Evolutionary conservation across 768 basidiomycete genomes (phyloP).

Genomic region (Pulveroboletus sp.): DNA sequence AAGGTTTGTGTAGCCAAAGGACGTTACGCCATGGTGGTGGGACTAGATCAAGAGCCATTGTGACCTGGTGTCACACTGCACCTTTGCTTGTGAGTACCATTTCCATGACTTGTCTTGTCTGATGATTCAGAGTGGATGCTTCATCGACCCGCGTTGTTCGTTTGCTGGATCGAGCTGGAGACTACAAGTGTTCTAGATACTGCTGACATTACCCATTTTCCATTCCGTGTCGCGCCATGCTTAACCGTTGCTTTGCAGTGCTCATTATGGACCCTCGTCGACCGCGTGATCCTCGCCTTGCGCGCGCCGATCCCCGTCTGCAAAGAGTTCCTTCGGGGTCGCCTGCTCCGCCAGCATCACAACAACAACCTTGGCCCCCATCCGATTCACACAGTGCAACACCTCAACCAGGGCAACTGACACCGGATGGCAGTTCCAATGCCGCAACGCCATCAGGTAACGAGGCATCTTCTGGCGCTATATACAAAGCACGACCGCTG

Average conservation of each 20-base stretch:
- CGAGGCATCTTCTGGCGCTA: conserved; percentile 14
- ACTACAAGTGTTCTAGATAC: conserved; percentile 89
- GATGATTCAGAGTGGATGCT: conserved; percentile 98
- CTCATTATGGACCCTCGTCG: conserved; percentile 76
- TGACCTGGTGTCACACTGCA: conserved; percentile 17
- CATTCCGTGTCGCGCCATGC: conserved; percentile 11
- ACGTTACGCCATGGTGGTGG: conserved; percentile 10
- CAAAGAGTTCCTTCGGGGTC: conserved; percentile 46
- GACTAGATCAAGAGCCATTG: not conserved
- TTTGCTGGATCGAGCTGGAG: conserved; percentile 67
- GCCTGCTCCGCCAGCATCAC: conserved; percentile 29
- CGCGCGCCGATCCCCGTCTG: conserved; percentile 64
- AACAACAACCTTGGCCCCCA: conserved; percentile 26
- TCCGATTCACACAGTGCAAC: conserved; percentile 9
- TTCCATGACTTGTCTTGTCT: conserved; percentile 12
- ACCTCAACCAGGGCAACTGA: conserved; percentile 16
- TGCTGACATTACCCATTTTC: conserved; percentile 61
- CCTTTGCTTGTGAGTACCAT: conserved; percentile 20
- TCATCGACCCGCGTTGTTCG: conserved; percentile 54
- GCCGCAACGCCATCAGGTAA: not conserved
- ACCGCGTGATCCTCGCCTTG: conserved; percentile 78
- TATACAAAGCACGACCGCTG: conserved; percentile 68
- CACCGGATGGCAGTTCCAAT: conserved; percentile 8
- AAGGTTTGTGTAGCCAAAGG: not conserved
- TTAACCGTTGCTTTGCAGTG: conserved; percentile 12